Evolutionary conservation across 768 basidiomycete species (phyloP).

Genomic region (Mycena floridula): DNA sequence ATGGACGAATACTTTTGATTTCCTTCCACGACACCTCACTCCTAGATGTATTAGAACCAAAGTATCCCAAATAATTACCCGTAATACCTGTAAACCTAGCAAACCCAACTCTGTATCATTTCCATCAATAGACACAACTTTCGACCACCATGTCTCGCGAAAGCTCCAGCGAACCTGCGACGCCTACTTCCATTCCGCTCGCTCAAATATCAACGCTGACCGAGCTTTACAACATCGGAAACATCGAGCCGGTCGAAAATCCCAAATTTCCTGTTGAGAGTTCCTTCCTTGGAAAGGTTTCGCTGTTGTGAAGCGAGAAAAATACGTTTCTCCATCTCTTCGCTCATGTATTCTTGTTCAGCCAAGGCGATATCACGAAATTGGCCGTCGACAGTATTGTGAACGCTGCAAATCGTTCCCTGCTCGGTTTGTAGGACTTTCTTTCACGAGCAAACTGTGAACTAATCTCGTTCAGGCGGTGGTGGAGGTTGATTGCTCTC

Average conservation of each 20-base stretch:
- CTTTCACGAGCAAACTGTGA: not conserved
- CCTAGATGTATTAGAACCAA: no score
- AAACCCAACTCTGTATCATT: no score
- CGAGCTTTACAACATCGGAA: not conserved
- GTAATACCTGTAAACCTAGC: no score
- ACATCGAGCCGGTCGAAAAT: not conserved
- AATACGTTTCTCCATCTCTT: not conserved
- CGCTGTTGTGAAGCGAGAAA: not conserved
- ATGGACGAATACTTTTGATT: no score
- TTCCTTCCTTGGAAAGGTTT: not conserved
- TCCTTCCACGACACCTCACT: no score
- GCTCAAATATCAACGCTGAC: not conserved
- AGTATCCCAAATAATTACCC: no score
- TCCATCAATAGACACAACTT: no score
- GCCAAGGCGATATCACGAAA: constrained; percentile 76
- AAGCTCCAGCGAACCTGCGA: no score
- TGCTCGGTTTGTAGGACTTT: constrained; percentile 45
- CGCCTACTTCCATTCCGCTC: no score
- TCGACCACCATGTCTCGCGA: no score
- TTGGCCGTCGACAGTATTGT: constrained; percentile 70
- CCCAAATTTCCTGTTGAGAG: not conserved
- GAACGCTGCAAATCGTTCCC: constrained; percentile 72
- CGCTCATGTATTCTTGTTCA: constrained; percentile 16
- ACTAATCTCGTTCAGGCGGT: constrained; percentile 9
- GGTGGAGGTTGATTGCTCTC: not conserved